Conservation (phyloP, 106 monocot genomes). For the Vanilla planifolia region DNA sequence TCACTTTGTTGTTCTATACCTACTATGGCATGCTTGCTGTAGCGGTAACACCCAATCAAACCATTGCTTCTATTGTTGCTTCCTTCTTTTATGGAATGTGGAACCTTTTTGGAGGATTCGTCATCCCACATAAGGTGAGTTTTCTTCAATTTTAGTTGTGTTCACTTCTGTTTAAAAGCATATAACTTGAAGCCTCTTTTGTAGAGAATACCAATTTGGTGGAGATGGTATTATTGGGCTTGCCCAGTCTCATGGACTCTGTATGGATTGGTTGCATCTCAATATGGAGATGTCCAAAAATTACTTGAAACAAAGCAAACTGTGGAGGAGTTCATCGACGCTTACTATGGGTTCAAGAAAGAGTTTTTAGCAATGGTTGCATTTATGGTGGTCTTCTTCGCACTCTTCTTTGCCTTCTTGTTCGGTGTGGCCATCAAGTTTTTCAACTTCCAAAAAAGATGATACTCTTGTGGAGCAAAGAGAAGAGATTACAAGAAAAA, state of each 20-base stretch:
- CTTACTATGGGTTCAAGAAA: constrained; percentile 16
- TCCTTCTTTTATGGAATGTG: constrained; percentile 23
- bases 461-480: no score
- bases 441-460: constrained; percentile 18
- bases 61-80: constrained; percentile 20
- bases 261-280: constrained; percentile 16
- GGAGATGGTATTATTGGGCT: constrained; percentile 28
- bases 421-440: constrained; percentile 8
- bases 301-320: background rate
- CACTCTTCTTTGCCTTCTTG: constrained; percentile 14
- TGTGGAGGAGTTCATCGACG: constrained; percentile 3
- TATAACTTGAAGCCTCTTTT: background rate
- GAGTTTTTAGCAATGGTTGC: constrained; percentile 9
- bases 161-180: background rate
- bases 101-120: constrained; percentile 22
- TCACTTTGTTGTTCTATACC: constrained; percentile 16
- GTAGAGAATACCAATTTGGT: constrained; percentile 24
- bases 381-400: background rate
- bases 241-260: constrained; percentile 19
- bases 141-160: background rate
- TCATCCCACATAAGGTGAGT: constrained; percentile 19
- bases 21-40: constrained; percentile 20
- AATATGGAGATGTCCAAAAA: constrained; percentile 9
- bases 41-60: constrained; percentile 15
- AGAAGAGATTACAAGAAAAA: no score